These are phyloP conservation scores for Spizellomyces punctatus DNA, from an alignment of 192 early-diverging fungal genomes.

Conservation along the genomic window DNA sequence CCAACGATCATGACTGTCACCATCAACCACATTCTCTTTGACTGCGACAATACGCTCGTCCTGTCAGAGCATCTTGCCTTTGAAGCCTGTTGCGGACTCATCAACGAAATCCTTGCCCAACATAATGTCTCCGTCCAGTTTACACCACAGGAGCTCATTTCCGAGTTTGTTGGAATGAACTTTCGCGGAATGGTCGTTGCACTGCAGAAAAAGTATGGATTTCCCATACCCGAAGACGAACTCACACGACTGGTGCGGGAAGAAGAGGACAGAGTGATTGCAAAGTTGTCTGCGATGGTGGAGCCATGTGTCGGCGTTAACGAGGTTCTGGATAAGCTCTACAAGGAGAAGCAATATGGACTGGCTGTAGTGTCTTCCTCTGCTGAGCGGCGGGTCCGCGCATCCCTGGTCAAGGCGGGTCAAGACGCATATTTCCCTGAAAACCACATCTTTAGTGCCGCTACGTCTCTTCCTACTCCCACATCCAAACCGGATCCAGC, in stretches of 20 bases:
- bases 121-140: conserved; percentile 9
- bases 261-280: conserved; percentile 11
- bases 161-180: conserved; percentile 21
- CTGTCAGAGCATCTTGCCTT: conserved; percentile 21
- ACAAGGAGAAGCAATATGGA: conserved; percentile 1
- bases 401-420: background rate
- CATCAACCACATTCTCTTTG: conserved; percentile 7
- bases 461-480: background rate
- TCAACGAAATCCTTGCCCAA: conserved; percentile 17
- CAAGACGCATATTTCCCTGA: background rate
- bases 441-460: conserved; percentile 21
- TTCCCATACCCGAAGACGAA: background rate
- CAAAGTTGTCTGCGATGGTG: background rate
- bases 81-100: conserved; percentile 1
- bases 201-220: conserved; percentile 4
- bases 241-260: background rate
- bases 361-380: conserved; percentile 20
- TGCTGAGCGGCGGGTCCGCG: conserved; percentile 7
- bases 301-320: conserved; percentile 10
- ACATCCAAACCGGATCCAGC: conserved; percentile 23
- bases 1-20: background rate
- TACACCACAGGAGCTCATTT: conserved; percentile 6
- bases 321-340: conserved; percentile 12
- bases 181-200: conserved; percentile 20
- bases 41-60: conserved; percentile 16